Evolutionary conservation across 345 rosid species (phyloP).

Genomic region (Corymbia maculata): DNA sequence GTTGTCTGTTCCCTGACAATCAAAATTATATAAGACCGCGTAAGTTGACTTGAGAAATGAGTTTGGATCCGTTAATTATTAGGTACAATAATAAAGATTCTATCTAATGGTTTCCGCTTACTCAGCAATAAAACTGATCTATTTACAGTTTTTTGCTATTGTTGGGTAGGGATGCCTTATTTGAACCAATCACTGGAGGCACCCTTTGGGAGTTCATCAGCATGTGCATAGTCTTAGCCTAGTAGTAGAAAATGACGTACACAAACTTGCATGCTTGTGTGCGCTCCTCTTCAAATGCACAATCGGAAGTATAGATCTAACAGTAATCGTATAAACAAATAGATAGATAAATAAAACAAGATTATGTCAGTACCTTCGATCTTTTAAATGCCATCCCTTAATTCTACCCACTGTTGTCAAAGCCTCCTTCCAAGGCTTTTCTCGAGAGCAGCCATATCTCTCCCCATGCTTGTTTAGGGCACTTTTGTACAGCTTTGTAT

Average conservation of each 20-base stretch:
- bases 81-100: accelerated
- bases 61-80: not conserved
- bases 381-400: no score
- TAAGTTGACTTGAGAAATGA: accelerated
- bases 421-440: no score
- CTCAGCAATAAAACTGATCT: no score
- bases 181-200: no score
- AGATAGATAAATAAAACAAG: not conserved
- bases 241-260: not conserved
- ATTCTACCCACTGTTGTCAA: no score
- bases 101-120: no score
- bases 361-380: no score
- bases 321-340: not conserved
- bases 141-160: no score
- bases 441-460: no score
- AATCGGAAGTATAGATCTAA: not conserved
- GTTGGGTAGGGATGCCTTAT: no score
- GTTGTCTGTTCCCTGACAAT: not conserved
- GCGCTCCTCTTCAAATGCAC: not conserved
- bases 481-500: not conserved
- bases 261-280: not conserved
- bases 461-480: not conserved
- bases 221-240: not conserved
- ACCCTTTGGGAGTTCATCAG: not conserved
- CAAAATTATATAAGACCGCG: accelerated